Conservation (phyloP, 225 moss, liverwort and hornwort species). For the Bryoerythrophyllum caledonicum region DNA sequence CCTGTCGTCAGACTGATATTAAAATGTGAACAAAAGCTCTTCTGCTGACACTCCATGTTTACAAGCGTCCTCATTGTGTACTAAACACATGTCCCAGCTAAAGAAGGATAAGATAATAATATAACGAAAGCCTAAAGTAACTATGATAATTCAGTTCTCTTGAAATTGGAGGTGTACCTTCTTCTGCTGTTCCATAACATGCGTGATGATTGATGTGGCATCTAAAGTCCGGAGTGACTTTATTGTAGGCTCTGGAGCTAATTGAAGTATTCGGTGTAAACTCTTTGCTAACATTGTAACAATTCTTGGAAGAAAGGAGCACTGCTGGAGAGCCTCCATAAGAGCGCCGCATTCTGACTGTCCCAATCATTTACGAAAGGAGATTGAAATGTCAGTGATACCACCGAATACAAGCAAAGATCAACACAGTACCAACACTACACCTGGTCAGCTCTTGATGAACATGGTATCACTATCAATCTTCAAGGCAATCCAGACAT, state of each 20-base stretch:
- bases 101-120: not conserved
- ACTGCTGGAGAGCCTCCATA: slow-evolving; percentile 70
- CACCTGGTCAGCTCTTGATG: not conserved
- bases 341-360: slow-evolving; percentile 80
- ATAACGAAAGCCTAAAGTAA: not conserved
- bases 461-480: not conserved
- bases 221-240: slow-evolving; percentile 65
- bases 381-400: not conserved
- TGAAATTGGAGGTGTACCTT: slow-evolving; percentile 35
- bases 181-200: slow-evolving; percentile 68
- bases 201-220: slow-evolving; percentile 59
- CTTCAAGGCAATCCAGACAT: not conserved
- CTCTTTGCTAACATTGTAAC: slow-evolving; percentile 75
- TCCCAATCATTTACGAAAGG: slow-evolving; percentile 22
- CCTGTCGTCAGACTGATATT: slow-evolving; percentile 46
- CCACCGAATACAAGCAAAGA: slow-evolving; percentile 15
- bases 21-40: slow-evolving; percentile 38
- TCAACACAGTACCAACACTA: not conserved
- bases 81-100: not conserved
- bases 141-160: not conserved
- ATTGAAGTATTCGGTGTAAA: slow-evolving; percentile 76
- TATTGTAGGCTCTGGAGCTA: slow-evolving; percentile 66
- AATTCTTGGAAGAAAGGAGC: slow-evolving; percentile 70
- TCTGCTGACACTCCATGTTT: slow-evolving; percentile 15
- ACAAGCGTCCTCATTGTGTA: not conserved